Evolutionary conservation across 108 stramenopile genomes (phyloP), one percentile per base, ranked within the genome.

Genomic region (Cyclostephanos tholiformis): DNA sequence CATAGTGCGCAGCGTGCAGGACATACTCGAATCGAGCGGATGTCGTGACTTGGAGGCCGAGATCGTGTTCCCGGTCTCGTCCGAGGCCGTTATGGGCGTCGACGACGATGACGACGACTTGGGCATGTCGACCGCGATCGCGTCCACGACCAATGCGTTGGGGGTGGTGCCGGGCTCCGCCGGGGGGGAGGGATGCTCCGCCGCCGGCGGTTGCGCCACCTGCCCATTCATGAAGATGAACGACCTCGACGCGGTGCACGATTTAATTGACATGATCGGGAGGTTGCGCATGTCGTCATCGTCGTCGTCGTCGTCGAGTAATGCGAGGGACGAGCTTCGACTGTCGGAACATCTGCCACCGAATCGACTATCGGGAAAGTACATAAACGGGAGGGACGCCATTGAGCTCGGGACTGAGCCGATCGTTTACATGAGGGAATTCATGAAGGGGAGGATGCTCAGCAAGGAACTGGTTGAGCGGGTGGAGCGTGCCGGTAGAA

Each of bases 141-240:
- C 44, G 3, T 16, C 44, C 13, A 0, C 43, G 43, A 32, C 67
- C 32, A 4, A 2, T 9, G 12, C 32, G 29, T 61, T 96, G 79
- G 69, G 80, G 27, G 76, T 97, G 25, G 95, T 96, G 4, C 96
- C 97, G 10, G 97, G 97, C 13, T 96, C 92, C 6, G 72, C 84
- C 35, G 96, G 95, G 8, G 96, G 95, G 49, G 97, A 98, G 79
- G 97, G 96, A 14, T 98, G 97, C 83, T 87, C 88, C 20, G 97
- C 97, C 49, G 94, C 95, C 8, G 97, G 97, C 56, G 97, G 97
- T 22, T 98, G 97, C 74, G 97, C 97, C 7, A 98, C 97, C 26
- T 98, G 97, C 73, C 97, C 97, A 0, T 98, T 93, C 68, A 98
- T 98, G 97, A 98, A 98, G 83, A 97, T 97, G 96, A 98, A 98